Base-by-base conservation (phyloP, 495 filamentous ascomycete species). In the Lophiotrema nucula region DNA sequence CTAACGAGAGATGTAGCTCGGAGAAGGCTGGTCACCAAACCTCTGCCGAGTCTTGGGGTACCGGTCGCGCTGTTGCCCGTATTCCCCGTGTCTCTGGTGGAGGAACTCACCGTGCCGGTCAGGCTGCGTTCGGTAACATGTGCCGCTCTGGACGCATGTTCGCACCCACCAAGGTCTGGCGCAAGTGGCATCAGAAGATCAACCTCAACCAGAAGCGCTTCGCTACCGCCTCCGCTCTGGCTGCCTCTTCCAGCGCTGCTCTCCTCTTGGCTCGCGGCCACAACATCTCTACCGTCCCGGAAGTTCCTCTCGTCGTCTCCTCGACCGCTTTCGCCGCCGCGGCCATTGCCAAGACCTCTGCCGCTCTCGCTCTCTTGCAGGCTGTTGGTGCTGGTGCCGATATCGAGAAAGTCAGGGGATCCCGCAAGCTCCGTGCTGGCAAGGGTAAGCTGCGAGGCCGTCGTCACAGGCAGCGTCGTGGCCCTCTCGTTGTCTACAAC, bases 141-240 rank as follows among this genome's bases (percentile, higher is more conserved):
- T 98, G 93, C 81, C 91, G 93, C 76, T 96, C 92, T 70, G 93
- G 93, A 79, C 95, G 93, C 79, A 98, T 98, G 95, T 98, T 98
- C 81, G 93, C 93, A 63, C 93, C 93, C 64, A 98, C 93, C 77
- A 97, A 97, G 86, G 89, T 96, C 80, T 98, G 93, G 93, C 83
- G 93, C 72, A 97, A 96, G 83, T 98, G 95, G 95, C 95, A 98
- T 83, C 88, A 96, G 80, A 98, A 97, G 88, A 83, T 98, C 87
- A 96, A 95, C 83, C 84, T 93, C 73, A 85, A 84, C 74, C 92
- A 98, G 85, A 93, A 90, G 89, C 93, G 93, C 72, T 98, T 96
- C 77, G 93, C 93, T 77, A 96, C 91, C 70, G 87, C 89, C 71
- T 97, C 93, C 65, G 93, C 93, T 71, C 81, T 98, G 67, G 93